phyloP scores from a whole-genome alignment of 192 early-diverging fungal genomes.

The Gonapodya sp. region DNA sequence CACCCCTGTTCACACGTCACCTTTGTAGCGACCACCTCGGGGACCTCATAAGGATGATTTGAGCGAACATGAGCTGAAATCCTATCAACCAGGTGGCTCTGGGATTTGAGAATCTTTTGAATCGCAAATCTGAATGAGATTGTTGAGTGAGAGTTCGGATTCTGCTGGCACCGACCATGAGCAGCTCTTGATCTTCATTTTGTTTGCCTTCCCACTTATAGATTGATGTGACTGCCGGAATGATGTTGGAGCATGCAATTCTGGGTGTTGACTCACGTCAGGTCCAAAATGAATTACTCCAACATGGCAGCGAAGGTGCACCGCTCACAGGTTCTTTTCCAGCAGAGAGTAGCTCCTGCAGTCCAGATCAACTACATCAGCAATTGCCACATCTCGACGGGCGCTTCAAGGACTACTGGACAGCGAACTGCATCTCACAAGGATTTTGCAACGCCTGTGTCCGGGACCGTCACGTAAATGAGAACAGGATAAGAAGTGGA shows the following conservation, averaged over 20 bases:
- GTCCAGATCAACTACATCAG: not conserved
- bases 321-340: not conserved
- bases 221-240: not conserved
- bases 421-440: not conserved
- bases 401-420: too few relatives aligned
- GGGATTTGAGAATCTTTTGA: constrained; percentile 6
- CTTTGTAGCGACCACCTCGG: not conserved
- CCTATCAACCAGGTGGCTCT: not conserved
- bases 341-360: not conserved
- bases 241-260: not conserved
- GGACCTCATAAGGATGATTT: constrained; percentile 8
- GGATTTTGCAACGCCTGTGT: not conserved
- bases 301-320: too few relatives aligned
- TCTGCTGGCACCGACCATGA: not conserved
- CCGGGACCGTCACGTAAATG: not conserved
- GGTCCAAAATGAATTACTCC: too few relatives aligned
- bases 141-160: too few relatives aligned
- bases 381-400: too few relatives aligned
- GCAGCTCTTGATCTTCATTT: not conserved
- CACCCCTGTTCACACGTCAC: too few relatives aligned
- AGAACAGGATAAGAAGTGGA: not conserved
- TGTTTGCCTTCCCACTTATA: constrained; percentile 1
- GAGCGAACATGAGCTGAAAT: not conserved
- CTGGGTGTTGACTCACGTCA: too few relatives aligned
- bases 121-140: too few relatives aligned